Percentiles rank a stretch among this genome's conserved stretches.
Conservation (phyloP, 1,284 basidiomycete genomes). For the Sporisorium sorghi region DNA sequence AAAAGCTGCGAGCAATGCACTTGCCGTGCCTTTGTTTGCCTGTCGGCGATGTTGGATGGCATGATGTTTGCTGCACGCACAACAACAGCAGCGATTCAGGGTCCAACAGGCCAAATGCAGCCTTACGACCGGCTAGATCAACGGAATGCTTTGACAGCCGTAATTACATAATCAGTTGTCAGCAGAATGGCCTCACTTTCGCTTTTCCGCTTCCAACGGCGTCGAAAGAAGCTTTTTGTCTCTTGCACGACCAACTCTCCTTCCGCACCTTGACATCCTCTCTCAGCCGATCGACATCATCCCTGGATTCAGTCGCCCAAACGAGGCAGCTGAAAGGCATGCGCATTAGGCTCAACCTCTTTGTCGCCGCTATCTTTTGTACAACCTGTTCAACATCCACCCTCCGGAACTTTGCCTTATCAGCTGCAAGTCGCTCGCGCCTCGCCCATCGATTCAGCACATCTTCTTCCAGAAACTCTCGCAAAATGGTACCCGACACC, state of each 20-base stretch:
- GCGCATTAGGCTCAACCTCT: neutral
- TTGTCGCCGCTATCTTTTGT: neutral
- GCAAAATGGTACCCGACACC: conserved; percentile 53
- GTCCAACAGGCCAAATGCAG: conserved; percentile 18
- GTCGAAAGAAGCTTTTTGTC: neutral
- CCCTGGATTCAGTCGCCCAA: neutral
- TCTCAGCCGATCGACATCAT: neutral
- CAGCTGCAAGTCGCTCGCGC: neutral
- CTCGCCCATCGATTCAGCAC: conserved; percentile 4
- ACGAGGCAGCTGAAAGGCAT: conserved; percentile 15
- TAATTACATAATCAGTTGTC: conserved; percentile 25
- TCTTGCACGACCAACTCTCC: neutral
- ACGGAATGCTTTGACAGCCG: neutral
- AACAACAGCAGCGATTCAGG: conserved; percentile 19
- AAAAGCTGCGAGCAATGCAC: neutral
- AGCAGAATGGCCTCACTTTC: neutral
- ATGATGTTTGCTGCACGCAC: too few relatives aligned
- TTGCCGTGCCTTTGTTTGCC: too few relatives aligned
- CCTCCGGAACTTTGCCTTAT: neutral
- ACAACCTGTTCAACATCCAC: neutral
- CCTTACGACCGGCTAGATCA: too few relatives aligned
- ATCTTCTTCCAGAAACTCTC: neutral
- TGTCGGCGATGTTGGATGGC: too few relatives aligned
- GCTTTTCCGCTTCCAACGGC: neutral
- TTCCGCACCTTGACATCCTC: neutral